Base-by-base conservation (phyloP, 2,329 filamentous ascomycete genomes). In the Madurella mycetomatis region DNA sequence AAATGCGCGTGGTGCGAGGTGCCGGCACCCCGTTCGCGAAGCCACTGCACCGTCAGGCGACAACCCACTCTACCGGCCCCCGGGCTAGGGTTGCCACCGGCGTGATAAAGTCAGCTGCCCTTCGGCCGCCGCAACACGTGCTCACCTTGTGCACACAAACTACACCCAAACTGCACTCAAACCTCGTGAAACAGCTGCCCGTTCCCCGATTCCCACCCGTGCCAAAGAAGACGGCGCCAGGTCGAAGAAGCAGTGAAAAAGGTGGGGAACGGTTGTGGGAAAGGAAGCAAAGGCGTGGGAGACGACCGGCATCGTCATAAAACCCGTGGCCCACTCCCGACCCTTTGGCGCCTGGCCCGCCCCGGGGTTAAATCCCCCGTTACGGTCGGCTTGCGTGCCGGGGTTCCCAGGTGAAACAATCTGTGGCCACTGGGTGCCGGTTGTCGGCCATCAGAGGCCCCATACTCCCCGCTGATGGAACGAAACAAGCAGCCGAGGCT, bases 41-140 rank as follows among this genome's bases (percentile, higher is more conserved):
- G 34, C 34, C 34, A 37, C 34, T 9, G 4, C 13, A 3, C 34
- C 13, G 41, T 49, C 51, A 53, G 51, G 46, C 51, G 51, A 53
- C 51, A 18, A 37, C 42, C n/a, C 16, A 19, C 42, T 16, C 37
- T 25, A 12, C 40, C 39, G 45, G 9, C 17, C 9, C 31, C 2
- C 12, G 34, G 25, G 16, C 17, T 25, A 47, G 25, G 39, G 50
- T 39, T 39, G 31, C 16, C 48, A 15, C 41, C 18, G 42, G 49
- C 41, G 34, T 51, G 49, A 46, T 17, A 37, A n/a, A 49, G 45
- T 53, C 51, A 53, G 40, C 51, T 53, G 51, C 31, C 31, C 41
- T 18, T 43, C 41, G 25, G 37, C 19, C 9, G 37, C 31, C 15
- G n/a, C 31, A 25, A 40, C 45, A 47, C 17, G 45, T 47, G 45